Conservation (phyloP, 2,329 filamentous ascomycete genomes). For the Diaporthe destruens region DNA sequence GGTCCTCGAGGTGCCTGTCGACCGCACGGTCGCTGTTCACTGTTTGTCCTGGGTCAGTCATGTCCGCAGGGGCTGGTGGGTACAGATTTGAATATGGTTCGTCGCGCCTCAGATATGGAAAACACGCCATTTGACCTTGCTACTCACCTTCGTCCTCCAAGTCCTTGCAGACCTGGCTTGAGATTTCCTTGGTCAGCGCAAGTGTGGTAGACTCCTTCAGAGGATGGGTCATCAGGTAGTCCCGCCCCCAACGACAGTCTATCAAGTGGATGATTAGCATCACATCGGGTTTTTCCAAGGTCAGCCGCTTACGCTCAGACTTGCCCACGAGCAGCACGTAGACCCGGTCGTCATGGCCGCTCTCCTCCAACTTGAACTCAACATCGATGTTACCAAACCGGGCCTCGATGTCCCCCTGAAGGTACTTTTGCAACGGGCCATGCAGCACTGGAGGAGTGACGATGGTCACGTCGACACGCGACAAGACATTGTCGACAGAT, state of each 20-base stretch:
- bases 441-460: conserved; percentile 61
- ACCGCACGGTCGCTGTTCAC: conserved; percentile 59
- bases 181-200: conserved; percentile 54
- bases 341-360: conserved; percentile 62
- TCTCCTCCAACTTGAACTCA: conserved; percentile 64
- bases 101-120: too few species aligned
- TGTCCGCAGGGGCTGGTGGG: neutral
- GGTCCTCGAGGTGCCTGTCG: conserved; percentile 71
- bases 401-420: conserved; percentile 55
- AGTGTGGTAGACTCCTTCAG: conserved; percentile 43
- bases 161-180: conserved; percentile 58
- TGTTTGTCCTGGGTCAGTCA: neutral
- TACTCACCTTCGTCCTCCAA: conserved; percentile 57
- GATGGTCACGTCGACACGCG: conserved; percentile 63
- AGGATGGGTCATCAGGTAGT: conserved; percentile 53
- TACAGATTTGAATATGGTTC: neutral
- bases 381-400: conserved; percentile 60
- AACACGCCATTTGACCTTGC: neutral
- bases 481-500: conserved; percentile 50
- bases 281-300: neutral
- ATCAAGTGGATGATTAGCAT: neutral
- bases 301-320: conserved; percentile 49
- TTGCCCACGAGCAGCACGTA: conserved; percentile 70
- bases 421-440: conserved; percentile 54
- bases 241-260: conserved; percentile 62